Evolutionary conservation across 1,139 yeast species (phyloP), one percentile per base, ranked within the genome.

Genomic region (Lodderomyces margitis): DNA sequence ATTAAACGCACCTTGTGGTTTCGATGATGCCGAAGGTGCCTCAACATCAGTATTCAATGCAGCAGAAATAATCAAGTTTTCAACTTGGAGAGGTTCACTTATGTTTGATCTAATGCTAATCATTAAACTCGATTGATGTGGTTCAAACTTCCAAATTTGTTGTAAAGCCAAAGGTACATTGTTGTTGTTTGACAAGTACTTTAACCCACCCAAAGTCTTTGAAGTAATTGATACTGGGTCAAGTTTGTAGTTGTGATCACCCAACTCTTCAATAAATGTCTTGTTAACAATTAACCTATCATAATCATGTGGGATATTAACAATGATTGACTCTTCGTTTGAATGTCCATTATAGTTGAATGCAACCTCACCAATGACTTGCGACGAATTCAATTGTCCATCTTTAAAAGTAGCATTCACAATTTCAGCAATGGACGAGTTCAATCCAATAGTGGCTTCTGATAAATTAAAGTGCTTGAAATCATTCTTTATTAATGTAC

Each of bases 81-180:
- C 73, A 45, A 87, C 66, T 1, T 66, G 61, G 17, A 83, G 52
- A 33, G 57, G 56, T 10, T 66, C 58, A 2, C 72, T 60, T 44
- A 80, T 70, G 21, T 67, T 67, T 45, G 85, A 71, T 56, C 78
- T 79, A 50, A 87, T 67, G 32, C 84, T 81, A 44, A 91, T 70
- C 70, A 89, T 85, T 46, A 91, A 83, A 55, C 95, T 83, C 1
- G 96, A 83, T 63, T 89, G 96, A 45, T 76, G 84, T 17, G 76
- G 73, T 60, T 89, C 96, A 56, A 83, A 83, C 55, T 89, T 83
- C 98, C 98, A 91, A 36, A 85, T 79, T 37, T 96, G 96, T 36
- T 80, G 75, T 37, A 91, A 73, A 21, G 79, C 64, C 21, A 91
- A 62, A n/a, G 97, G 97, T 1, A 81, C 78, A 35, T 70, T 66